Evolutionary conservation across 139 green algal genomes (phyloP).

Genomic region (Chlamydomonas sphaeroides): DNA sequence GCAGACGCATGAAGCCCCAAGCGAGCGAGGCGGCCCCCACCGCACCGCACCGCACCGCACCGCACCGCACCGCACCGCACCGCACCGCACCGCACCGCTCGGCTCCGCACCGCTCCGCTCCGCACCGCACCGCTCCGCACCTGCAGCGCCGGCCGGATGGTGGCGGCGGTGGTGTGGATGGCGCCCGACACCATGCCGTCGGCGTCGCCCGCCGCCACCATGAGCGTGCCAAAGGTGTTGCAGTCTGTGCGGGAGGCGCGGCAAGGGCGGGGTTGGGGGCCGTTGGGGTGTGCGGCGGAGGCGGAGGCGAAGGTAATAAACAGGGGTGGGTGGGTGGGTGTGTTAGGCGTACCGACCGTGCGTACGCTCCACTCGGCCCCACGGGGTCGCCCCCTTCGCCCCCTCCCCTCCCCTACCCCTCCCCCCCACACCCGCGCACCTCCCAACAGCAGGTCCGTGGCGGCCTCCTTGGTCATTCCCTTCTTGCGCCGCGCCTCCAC

Average conservation of each 20-base stretch:
- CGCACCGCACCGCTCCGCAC: slow-evolving; percentile 27
- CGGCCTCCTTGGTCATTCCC: slow-evolving; percentile 75
- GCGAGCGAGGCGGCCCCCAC: no score
- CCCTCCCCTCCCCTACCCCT: no score
- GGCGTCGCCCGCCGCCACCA: slow-evolving; percentile 82
- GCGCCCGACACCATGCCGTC: slow-evolving; percentile 93
- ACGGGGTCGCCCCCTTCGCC: no score
- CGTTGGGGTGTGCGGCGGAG: neutral
- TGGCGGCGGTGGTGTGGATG: slow-evolving; percentile 88
- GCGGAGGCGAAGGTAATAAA: neutral
- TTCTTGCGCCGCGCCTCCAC: slow-evolving; percentile 77
- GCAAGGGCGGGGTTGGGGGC: neutral
- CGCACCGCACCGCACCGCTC: neutral
- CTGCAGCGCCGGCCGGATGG: slow-evolving; percentile 88
- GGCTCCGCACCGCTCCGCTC: neutral
- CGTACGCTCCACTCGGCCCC: no score
- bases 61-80: neutral
- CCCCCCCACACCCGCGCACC: no score
- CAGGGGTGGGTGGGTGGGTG: no score
- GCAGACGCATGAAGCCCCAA: no score
- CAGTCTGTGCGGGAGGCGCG: slow-evolving; percentile 41
- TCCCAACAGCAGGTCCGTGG: slow-evolving; percentile 73
- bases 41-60: neutral
- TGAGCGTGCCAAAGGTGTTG: slow-evolving; percentile 84
- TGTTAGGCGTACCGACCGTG: no score